Evolutionary conservation across 208 protist genomes (phyloP).

Genomic region (Tetramitus jugosus): DNA sequence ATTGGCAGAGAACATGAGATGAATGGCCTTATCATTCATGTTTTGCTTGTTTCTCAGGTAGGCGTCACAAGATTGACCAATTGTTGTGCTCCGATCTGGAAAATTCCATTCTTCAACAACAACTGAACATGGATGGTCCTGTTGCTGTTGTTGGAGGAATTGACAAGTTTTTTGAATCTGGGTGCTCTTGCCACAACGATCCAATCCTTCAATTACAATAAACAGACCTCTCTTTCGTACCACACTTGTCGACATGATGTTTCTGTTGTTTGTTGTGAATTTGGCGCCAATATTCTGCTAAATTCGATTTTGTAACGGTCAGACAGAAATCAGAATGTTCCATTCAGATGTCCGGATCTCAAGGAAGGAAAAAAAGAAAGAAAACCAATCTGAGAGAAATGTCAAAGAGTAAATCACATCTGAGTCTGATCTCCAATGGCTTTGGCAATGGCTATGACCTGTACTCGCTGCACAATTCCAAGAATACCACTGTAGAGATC

Average conservation of each 20-base stretch:
- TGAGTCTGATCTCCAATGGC: too few relatives aligned
- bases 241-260: too few relatives aligned
- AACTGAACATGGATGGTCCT: too few relatives aligned
- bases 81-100: conserved; percentile 56
- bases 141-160: conserved; percentile 31
- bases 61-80: conserved; percentile 56
- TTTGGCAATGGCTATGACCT: too few relatives aligned
- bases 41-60: conserved; percentile 52
- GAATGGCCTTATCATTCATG: conserved; percentile 53
- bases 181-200: conserved; percentile 47
- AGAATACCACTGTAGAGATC: background rate
- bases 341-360: too few relatives aligned
- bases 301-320: too few relatives aligned
- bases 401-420: too few relatives aligned
- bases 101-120: conserved; percentile 2
- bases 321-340: too few relatives aligned
- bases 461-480: background rate
- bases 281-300: too few relatives aligned
- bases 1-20: conserved; percentile 73
- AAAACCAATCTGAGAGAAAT: too few relatives aligned
- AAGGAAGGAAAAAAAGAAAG: too few relatives aligned
- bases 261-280: too few relatives aligned
- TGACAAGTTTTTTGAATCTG: conserved; percentile 30
- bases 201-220: conserved; percentile 45
- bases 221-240: conserved; percentile 44